Evolutionary conservation across 139 green algal genomes (phyloP).

Genomic region (Chlorella sp.): DNA sequence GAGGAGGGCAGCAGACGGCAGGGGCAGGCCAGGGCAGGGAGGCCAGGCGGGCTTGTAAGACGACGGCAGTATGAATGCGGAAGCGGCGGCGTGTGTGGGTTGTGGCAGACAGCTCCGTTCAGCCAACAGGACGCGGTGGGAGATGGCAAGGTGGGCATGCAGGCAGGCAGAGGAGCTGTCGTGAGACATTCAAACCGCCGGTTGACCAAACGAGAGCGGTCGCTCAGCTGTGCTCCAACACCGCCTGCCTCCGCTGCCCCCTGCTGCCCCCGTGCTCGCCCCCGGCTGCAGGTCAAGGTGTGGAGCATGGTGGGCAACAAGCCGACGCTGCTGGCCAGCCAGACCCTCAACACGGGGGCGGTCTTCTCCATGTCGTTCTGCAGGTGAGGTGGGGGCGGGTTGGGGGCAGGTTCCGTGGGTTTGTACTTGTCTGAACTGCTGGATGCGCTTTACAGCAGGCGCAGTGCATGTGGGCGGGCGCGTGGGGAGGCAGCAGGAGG

Average conservation of each 20-base stretch:
- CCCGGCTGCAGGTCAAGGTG: slow-evolving; percentile 82
- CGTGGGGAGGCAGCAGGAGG: too few species aligned
- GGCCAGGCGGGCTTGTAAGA: not conserved
- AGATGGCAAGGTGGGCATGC: too few species aligned
- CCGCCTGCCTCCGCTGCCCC: not conserved
- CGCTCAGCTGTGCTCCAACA: not conserved
- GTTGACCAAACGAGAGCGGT: too few species aligned
- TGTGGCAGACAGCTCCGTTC: too few species aligned
- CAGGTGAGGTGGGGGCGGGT: not conserved
- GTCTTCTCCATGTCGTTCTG: slow-evolving; percentile 78
- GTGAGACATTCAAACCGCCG: too few species aligned
- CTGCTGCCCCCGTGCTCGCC: not conserved
- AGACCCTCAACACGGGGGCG: slow-evolving; percentile 81
- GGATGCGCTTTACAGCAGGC: not conserved
- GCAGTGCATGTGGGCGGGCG: not conserved
- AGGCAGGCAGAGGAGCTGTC: too few species aligned
- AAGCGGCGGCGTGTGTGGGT: not conserved
- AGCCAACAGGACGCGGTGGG: too few species aligned
- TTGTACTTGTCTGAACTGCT: too few species aligned
- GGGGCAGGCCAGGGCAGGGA: not conserved
- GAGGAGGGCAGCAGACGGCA: not conserved
- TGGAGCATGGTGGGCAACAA: slow-evolving; percentile 81
- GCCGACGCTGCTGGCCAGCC: slow-evolving; percentile 70
- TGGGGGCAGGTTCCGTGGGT: too few species aligned
- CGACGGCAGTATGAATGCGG: too few species aligned